Evolutionary conservation across 192 early-diverging fungal genomes (phyloP).

Genomic region (Dissophora ornata): DNA sequence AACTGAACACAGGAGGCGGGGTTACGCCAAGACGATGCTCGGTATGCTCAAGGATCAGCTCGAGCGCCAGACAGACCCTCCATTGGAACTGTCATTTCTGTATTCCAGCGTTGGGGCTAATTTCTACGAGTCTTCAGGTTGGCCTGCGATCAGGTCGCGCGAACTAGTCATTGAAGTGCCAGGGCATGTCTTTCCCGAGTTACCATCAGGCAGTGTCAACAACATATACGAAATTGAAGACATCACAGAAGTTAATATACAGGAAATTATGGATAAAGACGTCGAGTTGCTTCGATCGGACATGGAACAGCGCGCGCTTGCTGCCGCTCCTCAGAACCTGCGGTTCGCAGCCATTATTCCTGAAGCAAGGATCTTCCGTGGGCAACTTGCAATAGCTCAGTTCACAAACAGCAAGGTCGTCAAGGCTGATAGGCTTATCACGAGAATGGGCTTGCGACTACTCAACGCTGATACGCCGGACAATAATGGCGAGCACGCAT

Average conservation of each 20-base stretch:
- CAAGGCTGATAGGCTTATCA: neutral
- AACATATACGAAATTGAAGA: neutral
- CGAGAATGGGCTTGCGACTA: slow-evolving; percentile 4
- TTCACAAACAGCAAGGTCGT: neutral
- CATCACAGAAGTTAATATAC: slow-evolving; percentile 1
- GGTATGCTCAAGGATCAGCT: slow-evolving; percentile 10
- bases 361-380: neutral
- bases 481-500: neutral
- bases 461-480: neutral
- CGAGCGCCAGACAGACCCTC: neutral
- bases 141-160: slow-evolving; percentile 4
- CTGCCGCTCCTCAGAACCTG: neutral
- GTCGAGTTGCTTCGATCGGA: slow-evolving; percentile 5
- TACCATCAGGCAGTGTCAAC: neutral
- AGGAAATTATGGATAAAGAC: slow-evolving; percentile 8
- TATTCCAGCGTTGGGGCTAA: slow-evolving; percentile 11
- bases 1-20: slow-evolving; percentile 6
- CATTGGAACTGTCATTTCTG: neutral
- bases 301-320: neutral
- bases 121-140: slow-evolving; percentile 6
- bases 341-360: slow-evolving; percentile 3
- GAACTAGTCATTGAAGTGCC: neutral
- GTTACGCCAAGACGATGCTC: slow-evolving; percentile 16
- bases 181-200: slow-evolving; percentile 1
- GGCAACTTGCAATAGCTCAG: neutral